A percentile compares a stretch with the other conserved stretches of the same genome.
Conservation (phyloP, 306 rosid genomes). For the Quercus mongolica region DNA sequence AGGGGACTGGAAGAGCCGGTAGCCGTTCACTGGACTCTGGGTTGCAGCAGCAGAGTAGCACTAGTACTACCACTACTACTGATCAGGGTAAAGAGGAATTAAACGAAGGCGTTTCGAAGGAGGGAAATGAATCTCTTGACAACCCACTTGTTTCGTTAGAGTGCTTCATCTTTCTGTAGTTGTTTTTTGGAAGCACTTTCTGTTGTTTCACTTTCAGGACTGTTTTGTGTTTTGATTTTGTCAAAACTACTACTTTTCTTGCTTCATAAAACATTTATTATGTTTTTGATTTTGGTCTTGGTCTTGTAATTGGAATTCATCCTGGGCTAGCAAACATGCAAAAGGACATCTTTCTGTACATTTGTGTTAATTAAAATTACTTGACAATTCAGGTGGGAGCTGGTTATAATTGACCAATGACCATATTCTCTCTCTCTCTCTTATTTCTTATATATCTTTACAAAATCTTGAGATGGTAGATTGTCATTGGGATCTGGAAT, state of each 20-base stretch:
- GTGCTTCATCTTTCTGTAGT: slow-evolving; percentile 92
- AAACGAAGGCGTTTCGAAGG: slow-evolving; percentile 28
- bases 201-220: background rate
- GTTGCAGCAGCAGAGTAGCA: slow-evolving; percentile 2
- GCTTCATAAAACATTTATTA: background rate
- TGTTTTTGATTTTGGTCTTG: background rate
- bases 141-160: slow-evolving; percentile 77
- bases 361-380: background rate
- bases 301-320: background rate
- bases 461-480: slow-evolving; percentile 20
- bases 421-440: too few species aligned
- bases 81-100: slow-evolving; percentile 9
- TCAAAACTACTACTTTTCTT: background rate
- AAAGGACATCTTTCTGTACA: background rate
- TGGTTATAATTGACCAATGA: too few species aligned
- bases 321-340: background rate
- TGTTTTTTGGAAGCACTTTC: background rate
- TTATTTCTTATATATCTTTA: background rate
- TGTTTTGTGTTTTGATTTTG: slow-evolving; percentile 12
- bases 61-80: too few species aligned
- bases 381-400: too few species aligned
- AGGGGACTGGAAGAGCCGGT: slow-evolving; percentile 26
- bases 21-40: slow-evolving; percentile 17
- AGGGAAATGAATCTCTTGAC: slow-evolving; percentile 51
- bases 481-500: slow-evolving; percentile 25